phyloP scores from a whole-genome alignment of 441 rosid genomes.

The Viola pubescens region DNA sequence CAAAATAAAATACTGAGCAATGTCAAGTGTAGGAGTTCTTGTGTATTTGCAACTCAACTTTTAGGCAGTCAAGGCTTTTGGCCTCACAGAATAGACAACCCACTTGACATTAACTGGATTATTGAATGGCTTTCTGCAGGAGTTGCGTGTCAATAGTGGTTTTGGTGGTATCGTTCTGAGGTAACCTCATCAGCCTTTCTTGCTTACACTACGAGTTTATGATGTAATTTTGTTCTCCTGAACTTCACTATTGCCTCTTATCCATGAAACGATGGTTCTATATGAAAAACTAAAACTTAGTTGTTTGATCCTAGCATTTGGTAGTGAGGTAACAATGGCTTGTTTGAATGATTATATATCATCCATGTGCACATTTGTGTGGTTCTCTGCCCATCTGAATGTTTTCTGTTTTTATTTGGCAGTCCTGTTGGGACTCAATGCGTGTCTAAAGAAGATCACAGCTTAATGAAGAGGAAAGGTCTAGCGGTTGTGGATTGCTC shows the following conservation, averaged over 20 bases:
- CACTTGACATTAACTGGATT: constrained; percentile 8
- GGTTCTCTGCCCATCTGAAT: constrained; percentile 3
- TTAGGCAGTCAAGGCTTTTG: neutral
- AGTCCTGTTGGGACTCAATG: constrained; percentile 90
- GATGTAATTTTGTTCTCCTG: no score
- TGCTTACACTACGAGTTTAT: no score
- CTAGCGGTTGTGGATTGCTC: constrained; percentile 98
- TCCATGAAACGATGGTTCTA: no score
- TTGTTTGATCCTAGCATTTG: no score
- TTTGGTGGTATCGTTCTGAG: constrained; percentile 90
- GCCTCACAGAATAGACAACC: constrained; percentile 3
- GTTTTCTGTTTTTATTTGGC: constrained; percentile 19
- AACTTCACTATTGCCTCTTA: no score
- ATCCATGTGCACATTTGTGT: no score
- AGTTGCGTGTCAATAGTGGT: constrained; percentile 65
- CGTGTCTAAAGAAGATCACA: constrained; percentile 73
- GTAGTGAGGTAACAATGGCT: no score
- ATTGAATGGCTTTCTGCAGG: constrained; percentile 44
- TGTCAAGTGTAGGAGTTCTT: no score
- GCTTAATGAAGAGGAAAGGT: constrained; percentile 71
- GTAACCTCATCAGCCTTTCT: constrained; percentile 23
- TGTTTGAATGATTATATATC: no score
- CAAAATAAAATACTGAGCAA: no score
- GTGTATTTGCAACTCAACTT: constrained; percentile 10
- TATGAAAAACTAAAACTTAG: no score